Conservation (phyloP, 352 stramenopile species). For the Pythium vanterpoolii region DNA sequence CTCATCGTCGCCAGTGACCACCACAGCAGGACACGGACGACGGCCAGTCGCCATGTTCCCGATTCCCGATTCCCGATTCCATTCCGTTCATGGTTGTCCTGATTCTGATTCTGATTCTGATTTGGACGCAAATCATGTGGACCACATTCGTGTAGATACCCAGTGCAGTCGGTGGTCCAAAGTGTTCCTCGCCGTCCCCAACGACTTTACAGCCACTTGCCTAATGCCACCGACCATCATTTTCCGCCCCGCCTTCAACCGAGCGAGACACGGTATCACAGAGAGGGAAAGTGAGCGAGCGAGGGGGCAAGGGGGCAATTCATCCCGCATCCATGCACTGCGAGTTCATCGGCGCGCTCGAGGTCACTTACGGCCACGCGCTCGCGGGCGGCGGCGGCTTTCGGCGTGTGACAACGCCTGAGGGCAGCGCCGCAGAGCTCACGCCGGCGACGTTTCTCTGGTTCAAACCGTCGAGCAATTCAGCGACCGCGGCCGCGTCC, state of each 20-base stretch:
- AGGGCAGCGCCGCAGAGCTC: slow-evolving; percentile 74
- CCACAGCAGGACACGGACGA: too few species aligned
- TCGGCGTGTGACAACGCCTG: slow-evolving; percentile 76
- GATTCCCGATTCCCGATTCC: too few species aligned
- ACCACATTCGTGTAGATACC: neutral
- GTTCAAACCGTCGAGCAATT: slow-evolving; percentile 53
- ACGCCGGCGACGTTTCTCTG: slow-evolving; percentile 81
- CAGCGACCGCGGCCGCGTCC: too few species aligned
- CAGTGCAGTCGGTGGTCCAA: slow-evolving; percentile 12
- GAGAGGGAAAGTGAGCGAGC: too few species aligned
- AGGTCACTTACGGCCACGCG: slow-evolving; percentile 87
- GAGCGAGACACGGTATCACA: neutral
- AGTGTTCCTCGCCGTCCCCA: neutral
- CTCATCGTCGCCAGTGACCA: too few species aligned
- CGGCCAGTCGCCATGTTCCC: too few species aligned
- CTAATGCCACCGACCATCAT: slow-evolving; percentile 6
- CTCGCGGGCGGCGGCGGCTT: slow-evolving; percentile 74
- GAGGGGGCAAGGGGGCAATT: neutral
- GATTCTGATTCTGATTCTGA: neutral
- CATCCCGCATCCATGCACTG: slow-evolving; percentile 43
- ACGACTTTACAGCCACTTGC: neutral
- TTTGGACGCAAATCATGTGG: neutral
- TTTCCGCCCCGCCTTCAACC: slow-evolving; percentile 20
- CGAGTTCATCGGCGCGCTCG: slow-evolving; percentile 65
- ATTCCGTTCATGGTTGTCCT: neutral